Evolutionary conservation across 164 flowering plant species (phyloP).

Genomic region (Macadamia tetraphylla): DNA sequence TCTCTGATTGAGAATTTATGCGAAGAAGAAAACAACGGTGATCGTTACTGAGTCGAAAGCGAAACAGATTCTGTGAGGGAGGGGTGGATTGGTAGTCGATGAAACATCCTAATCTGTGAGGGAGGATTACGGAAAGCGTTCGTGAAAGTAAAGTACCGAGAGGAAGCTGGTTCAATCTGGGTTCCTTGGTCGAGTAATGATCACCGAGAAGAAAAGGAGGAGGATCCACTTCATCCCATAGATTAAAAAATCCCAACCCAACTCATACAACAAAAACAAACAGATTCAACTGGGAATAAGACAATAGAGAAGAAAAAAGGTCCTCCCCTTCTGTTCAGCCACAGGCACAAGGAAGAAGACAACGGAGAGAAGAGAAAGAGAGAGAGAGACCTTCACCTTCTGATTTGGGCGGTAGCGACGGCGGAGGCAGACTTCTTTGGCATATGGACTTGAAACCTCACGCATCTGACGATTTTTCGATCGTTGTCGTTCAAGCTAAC

Average conservation of each 20-base stretch:
- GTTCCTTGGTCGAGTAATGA: conserved; percentile 1
- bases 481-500: too few species aligned
- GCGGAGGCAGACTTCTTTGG: conserved; percentile 6
- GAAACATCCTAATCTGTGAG: conserved; percentile 10
- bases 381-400: not conserved
- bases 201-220: conserved; percentile 1
- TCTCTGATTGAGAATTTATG: conserved; percentile 19
- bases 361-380: not conserved
- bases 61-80: not conserved
- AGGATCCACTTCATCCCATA: not conserved
- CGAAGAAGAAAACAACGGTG: conserved; percentile 20
- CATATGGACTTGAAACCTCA: too few species aligned
- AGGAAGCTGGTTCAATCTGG: not conserved
- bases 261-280: not conserved
- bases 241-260: not conserved
- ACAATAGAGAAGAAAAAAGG: too few species aligned
- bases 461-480: too few species aligned
- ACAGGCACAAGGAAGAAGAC: not conserved
- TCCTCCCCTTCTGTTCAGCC: too few species aligned
- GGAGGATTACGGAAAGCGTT: not conserved
- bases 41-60: conserved; percentile 5
- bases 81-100: not conserved
- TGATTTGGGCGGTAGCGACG: conserved; percentile 6
- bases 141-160: not conserved
- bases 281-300: too few species aligned